Base-by-base conservation (phyloP, 176 grass and related monocot species). In the Avena sativa region DNA sequence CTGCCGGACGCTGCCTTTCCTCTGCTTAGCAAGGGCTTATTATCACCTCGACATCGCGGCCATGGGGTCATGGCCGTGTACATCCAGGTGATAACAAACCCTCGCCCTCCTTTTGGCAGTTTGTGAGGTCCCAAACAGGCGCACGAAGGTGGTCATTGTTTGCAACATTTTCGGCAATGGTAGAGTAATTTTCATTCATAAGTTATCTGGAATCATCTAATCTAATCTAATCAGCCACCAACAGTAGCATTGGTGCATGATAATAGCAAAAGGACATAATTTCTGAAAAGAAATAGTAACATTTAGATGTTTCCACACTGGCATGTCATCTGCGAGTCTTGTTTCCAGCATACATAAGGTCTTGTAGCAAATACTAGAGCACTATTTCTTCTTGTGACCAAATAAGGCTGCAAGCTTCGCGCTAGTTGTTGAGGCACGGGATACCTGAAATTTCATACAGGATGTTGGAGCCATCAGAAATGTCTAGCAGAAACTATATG, bases 351-450 rank as follows among this genome's bases (percentile, higher is more conserved):
- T 49, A 15, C 46, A 74, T 9, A 74, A 10, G 6, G 7, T 49
- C 20, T 49, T 74, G 11, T 47, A 25, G 71, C 4, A 73, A 55
- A 49, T 50, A 49, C 13, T 2, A 74, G 44, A 21, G 71, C 71
- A 7, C 47, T 47, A 74, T 74, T 74, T 49, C 44, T 50, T 74
- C 12, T 14, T 32, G 64, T 25, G 71, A 74, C 65, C 65, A 74
- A 74, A 49, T 14, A 14, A 11, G 71, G 14, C 26, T 21, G 12
- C 2, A 1, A 74, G 1, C 71, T 74, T 74, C 71, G 46, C 7
- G 71, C 6, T 9, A 25, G n/a, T 15, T 26, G 71, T 25, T 15
- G 71, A 1, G 0, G 44, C 44, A 26, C n/a, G n/a, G 12, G 44
- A 0, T 2, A 21, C 71, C 71, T 74, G 12, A 3, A 74, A 74